Evolutionary conservation across 2,329 filamentous ascomycete species (phyloP).

Genomic region (Colletotrichum endophyticum): DNA sequence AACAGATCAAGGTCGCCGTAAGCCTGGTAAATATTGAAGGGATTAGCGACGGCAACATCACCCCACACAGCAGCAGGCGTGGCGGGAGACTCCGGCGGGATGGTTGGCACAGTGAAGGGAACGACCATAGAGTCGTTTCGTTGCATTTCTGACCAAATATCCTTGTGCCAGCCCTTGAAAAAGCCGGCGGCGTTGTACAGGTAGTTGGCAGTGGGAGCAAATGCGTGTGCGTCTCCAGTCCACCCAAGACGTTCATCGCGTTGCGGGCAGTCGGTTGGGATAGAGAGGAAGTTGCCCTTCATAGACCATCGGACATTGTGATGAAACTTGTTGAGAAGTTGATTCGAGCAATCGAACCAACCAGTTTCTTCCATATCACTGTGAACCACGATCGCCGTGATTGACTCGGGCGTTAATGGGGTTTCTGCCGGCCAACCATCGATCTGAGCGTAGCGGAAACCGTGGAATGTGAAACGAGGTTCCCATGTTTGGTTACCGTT

Average conservation of each 20-base stretch:
- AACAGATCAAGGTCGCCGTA: slow-evolving; percentile 42
- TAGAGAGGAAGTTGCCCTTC: slow-evolving; percentile 61
- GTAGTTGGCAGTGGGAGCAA: slow-evolving; percentile 55
- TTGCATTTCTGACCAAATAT: slow-evolving; percentile 42
- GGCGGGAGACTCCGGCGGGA: slow-evolving; percentile 25
- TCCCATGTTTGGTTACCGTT: slow-evolving; percentile 35
- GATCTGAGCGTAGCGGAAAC: slow-evolving; percentile 57
- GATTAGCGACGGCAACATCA: slow-evolving; percentile 44
- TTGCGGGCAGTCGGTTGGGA: slow-evolving; percentile 64
- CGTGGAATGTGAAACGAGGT: slow-evolving; percentile 57
- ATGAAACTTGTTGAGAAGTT: slow-evolving; percentile 57
- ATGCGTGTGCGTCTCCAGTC: slow-evolving; percentile 57
- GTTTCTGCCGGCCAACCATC: slow-evolving; percentile 42
- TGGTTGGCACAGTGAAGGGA: slow-evolving; percentile 32
- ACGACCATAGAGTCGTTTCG: slow-evolving; percentile 25
- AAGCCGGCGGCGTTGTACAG: slow-evolving; percentile 59
- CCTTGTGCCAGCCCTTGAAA: slow-evolving; percentile 53
- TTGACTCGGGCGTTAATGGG: slow-evolving; percentile 21
- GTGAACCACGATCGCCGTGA: slow-evolving; percentile 44
- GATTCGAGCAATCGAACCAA: slow-evolving; percentile 56
- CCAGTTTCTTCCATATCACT: slow-evolving; percentile 57
- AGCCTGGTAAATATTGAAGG: slow-evolving; percentile 44
- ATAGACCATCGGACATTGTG: slow-evolving; percentile 61
- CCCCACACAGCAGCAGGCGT: slow-evolving; percentile 44
- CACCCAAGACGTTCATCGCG: slow-evolving; percentile 60